These are phyloP conservation scores for Cladorrhinum samala DNA, from an alignment of 495 filamentous ascomycete species.

Conservation along the genomic window DNA sequence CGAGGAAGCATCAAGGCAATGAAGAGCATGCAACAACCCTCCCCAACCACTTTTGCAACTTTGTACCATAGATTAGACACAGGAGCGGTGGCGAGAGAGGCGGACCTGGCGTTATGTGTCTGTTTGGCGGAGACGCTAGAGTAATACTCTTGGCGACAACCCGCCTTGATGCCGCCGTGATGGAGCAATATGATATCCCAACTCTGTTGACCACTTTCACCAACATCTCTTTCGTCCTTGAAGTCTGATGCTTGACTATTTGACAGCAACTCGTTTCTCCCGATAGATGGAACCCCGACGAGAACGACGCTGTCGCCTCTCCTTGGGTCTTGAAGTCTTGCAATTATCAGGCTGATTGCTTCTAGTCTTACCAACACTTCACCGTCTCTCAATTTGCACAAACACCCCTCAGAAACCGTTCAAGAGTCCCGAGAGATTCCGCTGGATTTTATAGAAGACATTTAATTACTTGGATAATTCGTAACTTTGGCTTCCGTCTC, in stretches of 20 bases:
- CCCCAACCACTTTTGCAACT: not conserved
- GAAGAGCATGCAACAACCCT: not conserved
- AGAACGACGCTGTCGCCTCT: not conserved
- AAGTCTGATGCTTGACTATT: not conserved
- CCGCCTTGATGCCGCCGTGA: not conserved
- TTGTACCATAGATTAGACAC: not conserved
- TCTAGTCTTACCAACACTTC: not conserved
- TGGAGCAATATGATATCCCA: not conserved
- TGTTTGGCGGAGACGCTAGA: not conserved
- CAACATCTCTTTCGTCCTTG: not conserved
- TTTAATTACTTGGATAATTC: too few relatives aligned
- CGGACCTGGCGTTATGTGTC: not conserved
- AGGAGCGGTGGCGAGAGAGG: not conserved
- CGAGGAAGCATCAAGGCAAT: not conserved
- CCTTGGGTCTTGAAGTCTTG: not conserved
- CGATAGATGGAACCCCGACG: too few relatives aligned
- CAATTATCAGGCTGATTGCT: too few relatives aligned
- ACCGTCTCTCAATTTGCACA: not conserved
- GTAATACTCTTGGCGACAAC: not conserved
- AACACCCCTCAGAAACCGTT: not conserved
- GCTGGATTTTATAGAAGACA: not conserved
- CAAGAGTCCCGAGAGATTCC: not conserved
- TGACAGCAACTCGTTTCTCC: too few relatives aligned
- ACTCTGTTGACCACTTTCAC: not conserved
- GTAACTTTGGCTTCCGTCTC: too few relatives aligned